Base-by-base conservation (phyloP, 192 early-diverging fungal species). In the Coemansia sp. region DNA sequence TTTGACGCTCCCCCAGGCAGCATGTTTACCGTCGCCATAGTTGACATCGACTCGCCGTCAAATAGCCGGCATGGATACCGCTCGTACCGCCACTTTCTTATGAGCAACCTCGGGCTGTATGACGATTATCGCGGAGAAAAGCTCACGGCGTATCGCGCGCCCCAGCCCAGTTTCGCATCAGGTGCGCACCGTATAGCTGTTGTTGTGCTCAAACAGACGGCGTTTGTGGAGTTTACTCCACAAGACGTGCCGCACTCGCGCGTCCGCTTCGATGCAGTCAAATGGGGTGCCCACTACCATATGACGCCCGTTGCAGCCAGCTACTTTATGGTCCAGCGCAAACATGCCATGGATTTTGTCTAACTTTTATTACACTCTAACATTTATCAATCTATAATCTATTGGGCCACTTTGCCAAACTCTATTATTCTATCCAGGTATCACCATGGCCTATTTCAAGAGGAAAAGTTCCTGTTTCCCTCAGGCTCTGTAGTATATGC, bases 281-380 rank as follows among this genome's bases (percentile, higher is more conserved):
- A 79, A 5, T 79, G 70, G 70, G 70, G 59, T 8, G 55, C 58
- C 2, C 15, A 27, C 49, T 59, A 37, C 32, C 57, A 63, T 10
- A 79, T 79, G 70, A 64, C 41, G 17, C 76, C 67, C 0, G 70
- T 79, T 1, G 70, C 70, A 10, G 66, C 76, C 10, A 72, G 51
- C 19, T 73, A 64, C 35, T 79, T 79, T 22, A 51, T 64, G 15
- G 70, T 66, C 25, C 64, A 73, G 62, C 60, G 66, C 59, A 62
- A 62, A 11, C 67, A 60, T 22, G 38, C 4, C 9, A 57, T n/a
- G 8, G 25, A 39, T 10, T n/a, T 15, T n/a, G 19, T n/a, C 19
- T 49, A 17, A 49, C 6, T 49, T 49, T 49, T 49, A 21, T 21
- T 21, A 21, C 19, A 21, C 19, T 12, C 19, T 12, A 17, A 49